Base-by-base conservation (phyloP, 148 eudicot genomes). In the Agrostemma githago region DNA sequence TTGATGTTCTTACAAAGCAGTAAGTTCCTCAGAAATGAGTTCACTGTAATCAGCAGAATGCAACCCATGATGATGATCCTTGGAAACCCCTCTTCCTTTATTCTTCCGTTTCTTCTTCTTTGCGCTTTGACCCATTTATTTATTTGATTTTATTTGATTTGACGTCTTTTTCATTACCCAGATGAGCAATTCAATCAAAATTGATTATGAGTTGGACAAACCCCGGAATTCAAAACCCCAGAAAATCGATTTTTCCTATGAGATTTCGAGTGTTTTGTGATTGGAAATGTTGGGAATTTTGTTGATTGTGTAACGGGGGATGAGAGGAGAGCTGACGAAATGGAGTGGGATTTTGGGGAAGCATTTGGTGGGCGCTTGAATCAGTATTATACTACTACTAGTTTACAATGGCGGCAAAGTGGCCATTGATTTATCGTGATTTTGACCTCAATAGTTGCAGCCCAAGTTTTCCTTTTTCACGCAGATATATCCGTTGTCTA, bases 41-140 rank as follows among this genome's bases (percentile, higher is more conserved):
- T 92, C 98, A 65, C 79, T 71, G 54, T 70, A 77, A 58, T 88
- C 92, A 77, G 75, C 76, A 38, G 60, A 82, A 3, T 74, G 69
- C 19, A 88, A 82, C 20, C 74, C 82, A 73, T 86, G 90, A 83
- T 94, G 90, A 84, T 95, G 90, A 84, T 95, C 96, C 70, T 89
- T 88, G 4, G 91, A 74, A 17, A 82, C 77, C 43, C 79, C 80
- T 78, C 96, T 79, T 38, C 93, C 88, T 80, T 85, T 88, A 67
- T 79, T 80, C 79, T 85, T 77, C 73, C 85, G 85, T 84, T 90
- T 94, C 88, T 94, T 94, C 93, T 94, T 94, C 84, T 93, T 93
- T 46, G 97, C 77, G 78, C 86, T 79, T 71, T 79, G 88, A 73
- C 97, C 97, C 97, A 92, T 92, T 73, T 4, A 65, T 17, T n/a